phyloP scores from a whole-genome alignment of 1,139 yeast species.

The Pneumocystis canis region DNA sequence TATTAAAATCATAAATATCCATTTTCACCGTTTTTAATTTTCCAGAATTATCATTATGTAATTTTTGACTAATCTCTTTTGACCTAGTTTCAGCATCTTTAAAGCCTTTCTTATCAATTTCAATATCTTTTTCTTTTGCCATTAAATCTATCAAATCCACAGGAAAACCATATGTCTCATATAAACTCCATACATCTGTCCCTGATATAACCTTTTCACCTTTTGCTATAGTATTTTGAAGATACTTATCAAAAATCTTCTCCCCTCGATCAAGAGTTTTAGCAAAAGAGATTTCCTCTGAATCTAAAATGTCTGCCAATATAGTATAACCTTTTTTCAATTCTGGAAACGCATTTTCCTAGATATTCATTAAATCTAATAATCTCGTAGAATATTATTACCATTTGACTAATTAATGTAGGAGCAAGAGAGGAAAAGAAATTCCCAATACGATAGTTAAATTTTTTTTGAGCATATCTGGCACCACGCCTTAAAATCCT shows the following conservation, averaged over 20 bases:
- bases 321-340: constrained; percentile 53
- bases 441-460: constrained; percentile 87
- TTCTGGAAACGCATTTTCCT: constrained; percentile 63
- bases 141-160: constrained; percentile 91
- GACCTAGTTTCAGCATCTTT: constrained; percentile 80
- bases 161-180: constrained; percentile 99
- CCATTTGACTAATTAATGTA: constrained; percentile 76
- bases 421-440: constrained; percentile 89
- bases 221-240: constrained; percentile 48
- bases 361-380: neutral
- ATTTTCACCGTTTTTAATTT: constrained; percentile 47
- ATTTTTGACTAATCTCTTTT: constrained; percentile 42
- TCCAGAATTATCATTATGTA: constrained; percentile 63
- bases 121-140: constrained; percentile 97
- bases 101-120: constrained; percentile 80
- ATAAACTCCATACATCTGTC: constrained; percentile 93
- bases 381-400: constrained; percentile 16
- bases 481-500: constrained; percentile 96
- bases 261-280: constrained; percentile 97
- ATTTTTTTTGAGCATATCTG: constrained; percentile 88
- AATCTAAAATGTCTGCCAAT: constrained; percentile 80
- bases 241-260: constrained; percentile 85
- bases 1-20: constrained; percentile 76
- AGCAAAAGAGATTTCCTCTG: constrained; percentile 89
- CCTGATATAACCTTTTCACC: constrained; percentile 72